phyloP scores from a whole-genome alignment of 768 basidiomycete genomes.

The Auricularia sp. region DNA sequence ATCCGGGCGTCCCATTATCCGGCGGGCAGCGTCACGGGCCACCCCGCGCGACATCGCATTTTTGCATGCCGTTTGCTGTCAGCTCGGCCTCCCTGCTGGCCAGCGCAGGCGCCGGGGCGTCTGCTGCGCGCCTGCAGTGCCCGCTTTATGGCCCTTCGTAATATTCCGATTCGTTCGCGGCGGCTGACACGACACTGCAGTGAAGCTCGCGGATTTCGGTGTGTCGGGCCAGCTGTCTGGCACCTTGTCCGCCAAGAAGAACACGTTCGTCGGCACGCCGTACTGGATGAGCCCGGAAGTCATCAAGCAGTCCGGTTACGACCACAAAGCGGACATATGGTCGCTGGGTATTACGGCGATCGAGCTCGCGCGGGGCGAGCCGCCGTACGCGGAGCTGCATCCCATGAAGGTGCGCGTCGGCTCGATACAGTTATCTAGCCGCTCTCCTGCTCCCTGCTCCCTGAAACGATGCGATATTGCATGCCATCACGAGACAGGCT shows the following conservation, averaged over 20 bases:
- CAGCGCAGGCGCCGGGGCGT: too few species aligned
- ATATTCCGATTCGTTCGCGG: too few species aligned
- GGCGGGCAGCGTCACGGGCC: too few species aligned
- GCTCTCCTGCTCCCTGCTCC: too few species aligned
- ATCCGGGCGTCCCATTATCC: too few species aligned
- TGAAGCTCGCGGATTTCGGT: slow-evolving; percentile 97
- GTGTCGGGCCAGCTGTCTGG: slow-evolving; percentile 96
- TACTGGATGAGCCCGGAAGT: slow-evolving; percentile 99
- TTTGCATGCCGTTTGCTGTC: too few species aligned
- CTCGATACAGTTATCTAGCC: too few species aligned
- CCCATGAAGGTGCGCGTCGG: slow-evolving; percentile 81
- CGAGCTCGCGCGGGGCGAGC: slow-evolving; percentile 94
- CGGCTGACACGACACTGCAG: slow-evolving; percentile 21
- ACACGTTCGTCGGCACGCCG: slow-evolving; percentile 95
- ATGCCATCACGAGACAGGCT: background rate
- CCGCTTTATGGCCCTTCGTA: too few species aligned
- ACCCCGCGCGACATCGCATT: too few species aligned
- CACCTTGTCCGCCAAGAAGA: slow-evolving; percentile 89
- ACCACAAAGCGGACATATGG: slow-evolving; percentile 99
- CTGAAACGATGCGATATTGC: too few species aligned
- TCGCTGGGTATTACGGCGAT: slow-evolving; percentile 95
- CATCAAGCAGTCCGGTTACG: slow-evolving; percentile 98
- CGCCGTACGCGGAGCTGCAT: slow-evolving; percentile 95
- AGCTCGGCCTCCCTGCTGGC: too few species aligned
- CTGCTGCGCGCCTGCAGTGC: too few species aligned